These are phyloP conservation scores for Penicillium occitanis DNA, from an alignment of 2,329 filamentous ascomycete genomes.

Conservation along the genomic window DNA sequence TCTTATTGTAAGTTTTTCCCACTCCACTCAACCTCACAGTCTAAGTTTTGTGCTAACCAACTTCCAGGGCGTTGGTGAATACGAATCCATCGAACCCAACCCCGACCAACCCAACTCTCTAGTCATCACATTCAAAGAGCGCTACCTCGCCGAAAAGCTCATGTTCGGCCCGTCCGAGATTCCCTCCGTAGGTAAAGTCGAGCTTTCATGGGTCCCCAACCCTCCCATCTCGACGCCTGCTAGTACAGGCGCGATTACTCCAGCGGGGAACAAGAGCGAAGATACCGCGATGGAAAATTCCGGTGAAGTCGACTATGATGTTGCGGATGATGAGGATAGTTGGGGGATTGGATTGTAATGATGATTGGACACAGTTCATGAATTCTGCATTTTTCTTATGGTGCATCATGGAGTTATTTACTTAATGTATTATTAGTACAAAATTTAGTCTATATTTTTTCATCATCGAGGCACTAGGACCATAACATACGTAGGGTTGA, in stretches of 20 bases:
- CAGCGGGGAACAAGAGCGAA: conserved; percentile 28
- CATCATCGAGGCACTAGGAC: too few species aligned
- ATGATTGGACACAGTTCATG: background rate
- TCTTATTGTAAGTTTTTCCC: conserved; percentile 47
- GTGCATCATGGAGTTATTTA: background rate
- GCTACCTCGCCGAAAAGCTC: conserved; percentile 56
- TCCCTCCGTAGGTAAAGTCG: conserved; percentile 54
- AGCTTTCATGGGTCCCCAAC: conserved; percentile 56
- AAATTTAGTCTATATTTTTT: background rate
- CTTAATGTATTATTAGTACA: background rate
- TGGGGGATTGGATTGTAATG: conserved; percentile 21
- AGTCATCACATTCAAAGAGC: conserved; percentile 50
- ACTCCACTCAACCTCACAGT: background rate
- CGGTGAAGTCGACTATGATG: conserved; percentile 51
- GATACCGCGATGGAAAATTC: conserved; percentile 37
- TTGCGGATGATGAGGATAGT: conserved; percentile 42
- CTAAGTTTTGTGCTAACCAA: conserved; percentile 21
- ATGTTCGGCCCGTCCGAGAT: conserved; percentile 50
- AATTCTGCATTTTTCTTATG: background rate
- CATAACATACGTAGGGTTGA: too few species aligned
- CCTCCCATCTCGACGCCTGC: conserved; percentile 27
- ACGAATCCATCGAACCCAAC: conserved; percentile 46
- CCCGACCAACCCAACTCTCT: conserved; percentile 42
- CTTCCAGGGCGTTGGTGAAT: conserved; percentile 47
- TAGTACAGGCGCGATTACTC: conserved; percentile 24